phyloP scores from a whole-genome alignment of 805 yeast species.

The Candida silvicultrix region DNA sequence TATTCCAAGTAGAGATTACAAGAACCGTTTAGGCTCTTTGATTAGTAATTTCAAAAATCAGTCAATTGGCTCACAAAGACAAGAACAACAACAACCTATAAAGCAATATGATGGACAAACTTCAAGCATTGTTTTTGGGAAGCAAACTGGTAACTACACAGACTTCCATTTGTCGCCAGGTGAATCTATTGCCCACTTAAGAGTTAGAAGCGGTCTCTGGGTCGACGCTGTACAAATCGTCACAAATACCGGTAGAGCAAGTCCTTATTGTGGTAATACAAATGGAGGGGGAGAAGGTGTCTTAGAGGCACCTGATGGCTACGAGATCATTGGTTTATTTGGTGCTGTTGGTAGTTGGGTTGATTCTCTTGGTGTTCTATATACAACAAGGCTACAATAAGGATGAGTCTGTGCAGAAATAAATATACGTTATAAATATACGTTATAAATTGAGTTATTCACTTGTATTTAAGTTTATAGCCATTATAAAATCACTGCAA shows the following conservation, averaged over 20 bases:
- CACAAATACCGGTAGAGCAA: conserved; percentile 48
- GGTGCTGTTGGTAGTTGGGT: conserved; percentile 71
- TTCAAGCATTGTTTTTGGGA: conserved; percentile 38
- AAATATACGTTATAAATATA: no score
- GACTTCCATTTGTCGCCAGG: conserved; percentile 51
- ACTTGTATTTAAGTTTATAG: background rate
- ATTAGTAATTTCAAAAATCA: conserved; percentile 16
- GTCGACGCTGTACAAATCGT: conserved; percentile 78
- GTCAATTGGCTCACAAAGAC: conserved; percentile 2
- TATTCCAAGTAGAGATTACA: conserved; percentile 41
- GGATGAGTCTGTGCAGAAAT: no score
- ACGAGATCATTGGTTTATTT: conserved; percentile 57
- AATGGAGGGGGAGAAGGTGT: conserved; percentile 60
- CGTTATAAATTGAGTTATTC: background rate
- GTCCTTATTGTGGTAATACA: conserved; percentile 59
- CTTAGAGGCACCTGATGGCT: conserved; percentile 60
- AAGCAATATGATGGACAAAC: background rate
- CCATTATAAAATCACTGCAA: background rate
- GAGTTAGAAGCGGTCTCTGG: conserved; percentile 79
- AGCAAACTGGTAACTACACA: conserved; percentile 41
- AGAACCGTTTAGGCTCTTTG: conserved; percentile 22
- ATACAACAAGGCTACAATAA: conserved; percentile 15
- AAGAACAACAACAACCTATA: background rate
- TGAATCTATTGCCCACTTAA: conserved; percentile 55
- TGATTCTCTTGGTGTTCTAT: conserved; percentile 66